A percentile compares a stretch with the other conserved stretches of the same genome.
phyloP scores from a whole-genome alignment of 805 yeast species.

The Wickerhamiella sorbophila region DNA sequence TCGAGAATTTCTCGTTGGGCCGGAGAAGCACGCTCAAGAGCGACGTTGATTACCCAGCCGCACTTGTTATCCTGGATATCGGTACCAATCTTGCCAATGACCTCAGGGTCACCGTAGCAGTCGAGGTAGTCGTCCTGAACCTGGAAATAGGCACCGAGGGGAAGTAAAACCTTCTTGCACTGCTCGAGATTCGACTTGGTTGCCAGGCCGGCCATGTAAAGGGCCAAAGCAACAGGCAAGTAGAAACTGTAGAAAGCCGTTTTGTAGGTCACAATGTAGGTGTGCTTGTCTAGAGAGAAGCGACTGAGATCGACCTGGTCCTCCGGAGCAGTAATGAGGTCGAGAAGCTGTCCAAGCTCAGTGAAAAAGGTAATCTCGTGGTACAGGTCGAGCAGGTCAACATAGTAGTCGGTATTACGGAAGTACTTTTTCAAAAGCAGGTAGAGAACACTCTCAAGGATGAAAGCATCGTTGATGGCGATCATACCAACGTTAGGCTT shows the following conservation, averaged over 20 bases:
- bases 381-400: slow-evolving; percentile 81
- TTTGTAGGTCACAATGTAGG: slow-evolving; percentile 89
- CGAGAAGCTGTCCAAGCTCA: slow-evolving; percentile 91
- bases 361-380: slow-evolving; percentile 97
- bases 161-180: slow-evolving; percentile 74
- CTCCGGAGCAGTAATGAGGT: slow-evolving; percentile 94
- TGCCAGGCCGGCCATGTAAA: slow-evolving; percentile 76
- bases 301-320: slow-evolving; percentile 78
- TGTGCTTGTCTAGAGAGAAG: slow-evolving; percentile 78
- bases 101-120: slow-evolving; percentile 93
- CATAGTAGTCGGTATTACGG: slow-evolving; percentile 66
- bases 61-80: slow-evolving; percentile 98
- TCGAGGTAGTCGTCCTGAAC: slow-evolving; percentile 96
- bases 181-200: slow-evolving; percentile 67
- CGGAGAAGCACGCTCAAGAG: slow-evolving; percentile 59
- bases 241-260: slow-evolving; percentile 97
- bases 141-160: slow-evolving; percentile 97
- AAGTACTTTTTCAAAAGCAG: slow-evolving; percentile 78
- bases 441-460: slow-evolving; percentile 92
- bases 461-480: slow-evolving; percentile 94
- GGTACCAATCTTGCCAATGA: slow-evolving; percentile 96
- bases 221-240: slow-evolving; percentile 92
- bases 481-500: slow-evolving; percentile 67
- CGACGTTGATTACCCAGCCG: slow-evolving; percentile 93
- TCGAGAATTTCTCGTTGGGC: slow-evolving; percentile 77